Evolutionary conservation across 2,329 filamentous ascomycete genomes (phyloP).

Genomic region (Cryphonectria nitschkei): DNA sequence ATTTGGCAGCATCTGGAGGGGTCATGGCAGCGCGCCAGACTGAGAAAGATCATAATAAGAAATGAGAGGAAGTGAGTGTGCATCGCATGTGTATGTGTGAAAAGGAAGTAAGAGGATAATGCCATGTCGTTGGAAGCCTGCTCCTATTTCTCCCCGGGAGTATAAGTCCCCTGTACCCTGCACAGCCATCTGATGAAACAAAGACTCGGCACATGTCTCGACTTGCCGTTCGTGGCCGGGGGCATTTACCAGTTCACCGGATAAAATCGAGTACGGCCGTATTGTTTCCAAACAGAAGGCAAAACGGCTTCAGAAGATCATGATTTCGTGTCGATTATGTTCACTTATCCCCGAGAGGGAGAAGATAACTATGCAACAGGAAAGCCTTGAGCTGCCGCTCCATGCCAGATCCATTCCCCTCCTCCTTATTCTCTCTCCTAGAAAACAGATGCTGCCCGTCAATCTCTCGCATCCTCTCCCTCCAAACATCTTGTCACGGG

Average conservation of each 20-base stretch:
- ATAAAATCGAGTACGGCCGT: not conserved
- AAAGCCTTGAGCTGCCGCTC: conserved; percentile 19
- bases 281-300: not conserved
- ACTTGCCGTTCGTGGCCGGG: not conserved
- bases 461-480: not conserved
- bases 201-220: not conserved
- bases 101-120: not conserved
- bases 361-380: conserved; percentile 23
- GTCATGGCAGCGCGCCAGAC: not conserved
- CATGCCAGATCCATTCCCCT: not conserved
- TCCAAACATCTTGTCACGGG: not conserved
- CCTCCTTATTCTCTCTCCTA: not conserved
- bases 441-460: not conserved
- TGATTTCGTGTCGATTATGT: conserved; percentile 25
- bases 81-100: not conserved
- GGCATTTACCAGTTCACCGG: not conserved
- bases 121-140: not conserved
- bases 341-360: conserved; percentile 3
- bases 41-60: not conserved
- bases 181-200: conserved; percentile 5
- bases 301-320: conserved; percentile 15
- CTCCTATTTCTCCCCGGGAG: not conserved
- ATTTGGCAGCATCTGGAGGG: not conserved
- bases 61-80: not conserved
- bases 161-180: conserved; percentile 3